Evolutionary conservation across 2,329 filamentous ascomycete species (phyloP).

Genomic region (Mariannaea sp.): DNA sequence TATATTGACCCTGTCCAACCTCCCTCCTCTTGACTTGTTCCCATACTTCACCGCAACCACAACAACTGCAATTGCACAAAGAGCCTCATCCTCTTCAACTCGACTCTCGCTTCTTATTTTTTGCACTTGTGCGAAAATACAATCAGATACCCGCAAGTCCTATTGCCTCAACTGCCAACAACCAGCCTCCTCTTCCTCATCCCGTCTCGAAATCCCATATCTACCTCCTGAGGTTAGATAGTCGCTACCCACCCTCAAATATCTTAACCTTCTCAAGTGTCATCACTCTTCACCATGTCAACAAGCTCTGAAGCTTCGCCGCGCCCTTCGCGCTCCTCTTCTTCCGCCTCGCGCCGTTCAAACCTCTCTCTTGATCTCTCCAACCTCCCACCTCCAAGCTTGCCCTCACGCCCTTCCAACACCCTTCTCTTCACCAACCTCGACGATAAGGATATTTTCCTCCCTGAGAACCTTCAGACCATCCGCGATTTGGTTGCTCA

Average conservation of each 20-base stretch:
- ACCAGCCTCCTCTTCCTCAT: conserved; percentile 10
- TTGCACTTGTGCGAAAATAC: no score
- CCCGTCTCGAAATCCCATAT: no score
- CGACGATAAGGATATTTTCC: conserved; percentile 73
- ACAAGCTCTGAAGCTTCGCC: conserved; percentile 44
- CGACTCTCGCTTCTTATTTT: no score
- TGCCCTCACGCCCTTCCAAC: conserved; percentile 79
- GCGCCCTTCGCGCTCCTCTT: conserved; percentile 50
- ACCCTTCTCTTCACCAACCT: conserved; percentile 86
- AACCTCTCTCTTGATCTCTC: conserved; percentile 75
- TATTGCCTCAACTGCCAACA: no score
- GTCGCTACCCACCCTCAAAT: no score
- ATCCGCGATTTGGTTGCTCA: conserved; percentile 73
- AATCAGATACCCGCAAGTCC: no score
- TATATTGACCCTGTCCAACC: no score
- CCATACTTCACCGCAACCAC: no score
- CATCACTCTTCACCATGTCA: conserved; percentile 10
- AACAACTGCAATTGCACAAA: no score
- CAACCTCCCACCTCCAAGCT: conserved; percentile 68
- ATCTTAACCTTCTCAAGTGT: conserved; percentile 6
- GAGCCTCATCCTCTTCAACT: no score
- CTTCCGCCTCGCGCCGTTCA: conserved; percentile 51
- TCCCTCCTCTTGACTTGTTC: no score
- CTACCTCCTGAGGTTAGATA: no score
- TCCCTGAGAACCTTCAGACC: conserved; percentile 71